Percentiles rank a stretch among this genome's conserved stretches.
These are phyloP conservation scores for Pyrus bretschneideri DNA, from an alignment of 306 rosid species.

Conservation along the genomic window DNA sequence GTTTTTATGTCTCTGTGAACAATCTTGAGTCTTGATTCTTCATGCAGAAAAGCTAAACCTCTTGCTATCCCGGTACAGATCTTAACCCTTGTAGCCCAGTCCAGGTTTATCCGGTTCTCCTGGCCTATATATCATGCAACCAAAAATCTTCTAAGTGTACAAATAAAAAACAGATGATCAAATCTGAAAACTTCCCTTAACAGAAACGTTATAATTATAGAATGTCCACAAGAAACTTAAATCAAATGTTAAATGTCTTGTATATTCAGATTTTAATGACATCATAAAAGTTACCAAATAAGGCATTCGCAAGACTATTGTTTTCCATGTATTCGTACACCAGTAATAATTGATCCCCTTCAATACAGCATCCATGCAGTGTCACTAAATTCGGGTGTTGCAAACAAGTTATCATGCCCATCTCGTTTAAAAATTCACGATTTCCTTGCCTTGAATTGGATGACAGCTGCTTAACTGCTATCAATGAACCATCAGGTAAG, in stretches of 20 bases:
- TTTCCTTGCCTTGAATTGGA: constrained; percentile 61
- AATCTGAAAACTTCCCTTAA: background rate
- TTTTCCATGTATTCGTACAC: constrained; percentile 74
- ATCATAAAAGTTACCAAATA: constrained; percentile 33
- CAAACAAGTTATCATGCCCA: constrained; percentile 53
- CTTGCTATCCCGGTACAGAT: constrained; percentile 56
- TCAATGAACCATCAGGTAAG: constrained; percentile 43
- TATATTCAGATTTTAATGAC: background rate
- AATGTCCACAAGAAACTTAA: background rate
- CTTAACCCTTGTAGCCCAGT: constrained; percentile 48
- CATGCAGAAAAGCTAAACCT: constrained; percentile 61
- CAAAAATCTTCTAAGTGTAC: background rate
- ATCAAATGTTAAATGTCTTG: background rate
- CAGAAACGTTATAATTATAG: background rate
- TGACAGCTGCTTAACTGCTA: constrained; percentile 67
- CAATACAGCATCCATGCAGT: constrained; percentile 62
- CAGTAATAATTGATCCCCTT: constrained; percentile 49
- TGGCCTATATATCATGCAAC: constrained; percentile 22
- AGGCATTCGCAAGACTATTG: constrained; percentile 51
- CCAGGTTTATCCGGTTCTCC: constrained; percentile 18
- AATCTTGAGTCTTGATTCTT: constrained; percentile 53
- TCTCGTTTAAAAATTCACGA: constrained; percentile 61
- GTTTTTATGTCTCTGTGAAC: constrained; percentile 67
- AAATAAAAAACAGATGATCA: background rate
- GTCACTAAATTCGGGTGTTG: constrained; percentile 70